Conservation (phyloP, 768 basidiomycete species). For the Rhizopogon vesiculosus region DNA sequence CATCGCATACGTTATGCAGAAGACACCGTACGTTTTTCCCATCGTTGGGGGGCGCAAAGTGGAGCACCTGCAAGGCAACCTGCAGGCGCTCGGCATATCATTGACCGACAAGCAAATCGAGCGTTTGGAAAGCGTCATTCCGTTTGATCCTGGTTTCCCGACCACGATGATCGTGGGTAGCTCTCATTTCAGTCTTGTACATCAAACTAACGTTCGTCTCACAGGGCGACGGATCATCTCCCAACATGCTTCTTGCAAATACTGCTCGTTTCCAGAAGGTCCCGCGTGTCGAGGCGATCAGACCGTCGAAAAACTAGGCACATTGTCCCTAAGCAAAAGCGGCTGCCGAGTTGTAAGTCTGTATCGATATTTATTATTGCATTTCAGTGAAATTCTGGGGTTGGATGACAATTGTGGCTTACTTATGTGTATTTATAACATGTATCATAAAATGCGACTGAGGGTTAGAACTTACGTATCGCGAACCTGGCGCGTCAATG, state of each 20-base stretch:
- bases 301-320: background rate
- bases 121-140: slow-evolving; percentile 24
- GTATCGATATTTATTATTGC: background rate
- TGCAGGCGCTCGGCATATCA: slow-evolving; percentile 30
- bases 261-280: slow-evolving; percentile 5
- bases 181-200: background rate
- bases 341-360: background rate
- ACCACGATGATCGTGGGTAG: slow-evolving; percentile 21
- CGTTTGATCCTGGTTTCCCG: slow-evolving; percentile 33
- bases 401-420: background rate
- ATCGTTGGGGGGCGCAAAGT: slow-evolving; percentile 33
- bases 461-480: too few relatives aligned
- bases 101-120: slow-evolving; percentile 28
- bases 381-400: background rate
- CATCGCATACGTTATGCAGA: slow-evolving; percentile 36
- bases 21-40: slow-evolving; percentile 34
- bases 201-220: background rate
- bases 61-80: slow-evolving; percentile 29
- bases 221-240: slow-evolving; percentile 1
- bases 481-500: too few relatives aligned
- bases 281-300: slow-evolving; percentile 1
- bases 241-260: background rate
- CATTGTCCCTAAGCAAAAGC: background rate
- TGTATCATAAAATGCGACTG: too few relatives aligned
- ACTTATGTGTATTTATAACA: too few relatives aligned